Percentiles rank a stretch among this genome's conserved stretches.
These are phyloP conservation scores for Sporisorium scitamineum DNA, from an alignment of 1,284 basidiomycete species.

Conservation along the genomic window DNA sequence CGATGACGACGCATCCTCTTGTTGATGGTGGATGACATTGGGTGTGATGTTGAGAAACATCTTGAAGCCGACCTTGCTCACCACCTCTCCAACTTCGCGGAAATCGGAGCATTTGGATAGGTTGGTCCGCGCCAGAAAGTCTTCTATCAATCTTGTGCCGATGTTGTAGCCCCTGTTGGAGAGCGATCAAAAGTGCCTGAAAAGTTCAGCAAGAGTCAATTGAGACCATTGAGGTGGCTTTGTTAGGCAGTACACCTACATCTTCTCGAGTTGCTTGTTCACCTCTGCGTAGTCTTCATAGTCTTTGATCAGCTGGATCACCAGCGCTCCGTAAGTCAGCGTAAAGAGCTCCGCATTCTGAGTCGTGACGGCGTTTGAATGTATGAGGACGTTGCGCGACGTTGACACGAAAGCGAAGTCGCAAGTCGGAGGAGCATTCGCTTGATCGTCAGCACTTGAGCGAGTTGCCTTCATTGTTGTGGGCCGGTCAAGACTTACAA, in stretches of 20 bases:
- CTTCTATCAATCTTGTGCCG: constrained; percentile 94
- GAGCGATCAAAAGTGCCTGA: neutral
- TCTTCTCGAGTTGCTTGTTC: constrained; percentile 77
- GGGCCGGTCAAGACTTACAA: constrained; percentile 50
- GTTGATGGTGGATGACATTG: constrained; percentile 76
- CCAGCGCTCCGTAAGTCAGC: constrained; percentile 94
- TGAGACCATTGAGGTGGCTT: too few relatives aligned
- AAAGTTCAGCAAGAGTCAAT: neutral
- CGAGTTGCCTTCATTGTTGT: too few relatives aligned
- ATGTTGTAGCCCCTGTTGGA: constrained; percentile 93
- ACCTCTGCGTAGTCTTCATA: constrained; percentile 95
- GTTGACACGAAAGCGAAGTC: too few relatives aligned
- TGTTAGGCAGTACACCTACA: constrained; percentile 69
- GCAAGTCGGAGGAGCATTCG: too few relatives aligned
- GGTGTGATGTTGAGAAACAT: constrained; percentile 95
- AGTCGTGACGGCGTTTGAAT: too few relatives aligned
- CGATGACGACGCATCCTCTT: constrained; percentile 50
- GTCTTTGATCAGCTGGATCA: constrained; percentile 98
- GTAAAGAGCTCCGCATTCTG: constrained; percentile 94
- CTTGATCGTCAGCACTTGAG: neutral
- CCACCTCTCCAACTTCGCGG: constrained; percentile 79
- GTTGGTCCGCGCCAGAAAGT: constrained; percentile 89
- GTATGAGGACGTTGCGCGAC: too few relatives aligned
- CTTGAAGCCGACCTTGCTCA: constrained; percentile 87
- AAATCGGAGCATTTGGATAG: constrained; percentile 83